Base-by-base conservation (phyloP, 176 grass and related monocot species). In the Sorghum bicolor region DNA sequence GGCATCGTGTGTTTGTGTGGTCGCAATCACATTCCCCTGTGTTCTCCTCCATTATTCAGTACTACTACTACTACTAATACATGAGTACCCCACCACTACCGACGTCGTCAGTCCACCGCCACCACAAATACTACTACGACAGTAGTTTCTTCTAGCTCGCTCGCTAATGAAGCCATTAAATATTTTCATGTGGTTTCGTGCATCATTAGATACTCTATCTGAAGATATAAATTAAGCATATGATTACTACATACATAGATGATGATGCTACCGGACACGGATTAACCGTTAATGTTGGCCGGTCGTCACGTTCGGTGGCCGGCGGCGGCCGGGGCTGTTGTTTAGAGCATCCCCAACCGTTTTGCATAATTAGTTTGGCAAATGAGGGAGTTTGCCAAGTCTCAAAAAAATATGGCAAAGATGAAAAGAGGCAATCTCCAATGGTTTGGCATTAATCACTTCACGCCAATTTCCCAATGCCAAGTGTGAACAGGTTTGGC, bases 201-300 rank as follows among this genome's bases (percentile, higher is more conserved):
- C 62, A 61, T 75, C 76, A 47, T 69, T 61, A 72, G 39, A 57
- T 70, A 24, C 60, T 57, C 64, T 82, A 63, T 82, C 63, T 61
- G 47, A 45, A 48, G 6, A 20, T 45, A 44, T 45, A 44, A 78
- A 10, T 22, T 39, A n/a, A 36, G 2, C 17, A 19, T n/a, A 24
- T 39, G 40, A 12, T 47, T 17, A n/a, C n/a, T n/a, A n/a, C n/a
- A n/a, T n/a, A 45, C 16, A 50, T 47, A 36, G 31, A 6, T 7
- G 24, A 0, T 1, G 20, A 11, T 26, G 48, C 26, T 82, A 87
- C 72, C 72, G 38, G 48, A 70, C 72, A 70, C 38, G 0, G 64
- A 58, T 58, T 77, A 71, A 64, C 80, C 50, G 79, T 77, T 64
- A 31, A 43, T 9, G 3, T 32, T 82, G 78, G 85, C 45, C 20